Percentiles rank a stretch among this genome's conserved stretches.
phyloP scores from a whole-genome alignment of 2,329 filamentous ascomycete genomes.

The Beauveria scarabaeidicola region DNA sequence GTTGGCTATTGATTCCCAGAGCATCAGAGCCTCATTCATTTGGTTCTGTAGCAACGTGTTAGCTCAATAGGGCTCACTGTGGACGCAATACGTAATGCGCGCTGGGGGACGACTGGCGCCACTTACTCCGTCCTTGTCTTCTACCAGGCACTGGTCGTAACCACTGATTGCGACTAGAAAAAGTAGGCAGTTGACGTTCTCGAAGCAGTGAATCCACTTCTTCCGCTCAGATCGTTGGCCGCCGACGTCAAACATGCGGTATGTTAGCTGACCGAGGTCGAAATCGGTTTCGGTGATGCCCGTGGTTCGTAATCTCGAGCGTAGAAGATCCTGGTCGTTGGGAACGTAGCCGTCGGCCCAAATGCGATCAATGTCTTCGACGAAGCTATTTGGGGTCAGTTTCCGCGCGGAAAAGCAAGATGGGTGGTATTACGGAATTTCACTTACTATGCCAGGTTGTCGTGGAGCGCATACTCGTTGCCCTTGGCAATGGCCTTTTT shows the following conservation, averaged over 20 bases:
- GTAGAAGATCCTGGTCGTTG: conserved; percentile 87
- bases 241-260: conserved; percentile 94
- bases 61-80: conserved; percentile 1
- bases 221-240: conserved; percentile 88
- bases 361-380: conserved; percentile 65
- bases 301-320: conserved; percentile 82
- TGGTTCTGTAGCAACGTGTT: conserved; percentile 53
- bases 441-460: conserved; percentile 86
- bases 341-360: conserved; percentile 75
- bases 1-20: conserved; percentile 79
- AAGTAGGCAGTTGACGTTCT: conserved; percentile 84
- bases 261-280: conserved; percentile 82
- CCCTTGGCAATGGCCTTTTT: conserved; percentile 84
- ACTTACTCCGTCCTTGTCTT: conserved; percentile 90
- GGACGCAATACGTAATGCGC: background rate
- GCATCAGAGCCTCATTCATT: conserved; percentile 85
- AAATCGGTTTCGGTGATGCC: conserved; percentile 95
- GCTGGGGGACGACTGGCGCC: background rate
- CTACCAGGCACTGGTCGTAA: conserved; percentile 91
- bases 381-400: conserved; percentile 54
- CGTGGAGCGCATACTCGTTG: conserved; percentile 93
- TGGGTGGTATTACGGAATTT: background rate
- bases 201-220: conserved; percentile 97
- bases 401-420: background rate
- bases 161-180: conserved; percentile 94